A percentile compares a stretch with the other conserved stretches of the same genome.
Conservation (phyloP, 1,139 yeast genomes). For the Candida buenavistaensis region DNA sequence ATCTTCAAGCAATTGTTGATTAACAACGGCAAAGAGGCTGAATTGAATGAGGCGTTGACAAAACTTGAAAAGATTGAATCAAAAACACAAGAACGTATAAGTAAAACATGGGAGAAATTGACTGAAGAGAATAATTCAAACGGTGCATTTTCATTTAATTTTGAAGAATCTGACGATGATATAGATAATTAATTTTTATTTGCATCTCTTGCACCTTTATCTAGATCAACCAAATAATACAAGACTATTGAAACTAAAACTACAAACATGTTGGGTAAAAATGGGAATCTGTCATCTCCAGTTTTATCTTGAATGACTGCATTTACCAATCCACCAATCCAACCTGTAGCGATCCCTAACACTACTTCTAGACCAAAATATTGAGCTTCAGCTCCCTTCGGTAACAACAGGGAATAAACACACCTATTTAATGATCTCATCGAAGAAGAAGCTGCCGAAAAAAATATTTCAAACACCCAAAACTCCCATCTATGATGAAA, state of each 20-base stretch:
- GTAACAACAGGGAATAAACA: constrained; percentile 39
- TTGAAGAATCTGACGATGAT: constrained; percentile 27
- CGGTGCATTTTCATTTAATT: constrained; percentile 29
- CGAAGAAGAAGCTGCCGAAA: constrained; percentile 36
- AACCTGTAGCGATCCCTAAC: constrained; percentile 45
- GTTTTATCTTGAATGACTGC: constrained; percentile 45
- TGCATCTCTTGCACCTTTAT: constrained; percentile 34
- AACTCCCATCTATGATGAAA: constrained; percentile 47
- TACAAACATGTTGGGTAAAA: constrained; percentile 37
- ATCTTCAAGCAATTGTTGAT: constrained; percentile 50
- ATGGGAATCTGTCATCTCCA: constrained; percentile 39
- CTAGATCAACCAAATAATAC: constrained; percentile 30
- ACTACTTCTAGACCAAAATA: constrained; percentile 45
- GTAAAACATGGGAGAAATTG: constrained; percentile 26
- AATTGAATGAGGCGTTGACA: constrained; percentile 33
- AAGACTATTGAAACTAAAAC: constrained; percentile 26
- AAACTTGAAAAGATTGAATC: constrained; percentile 23
- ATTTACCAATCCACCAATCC: constrained; percentile 44
- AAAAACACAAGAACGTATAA: constrained; percentile 16
- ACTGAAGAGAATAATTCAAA: constrained; percentile 13
- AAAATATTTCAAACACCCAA: constrained; percentile 43
- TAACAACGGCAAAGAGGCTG: constrained; percentile 29
- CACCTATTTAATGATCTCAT: constrained; percentile 40
- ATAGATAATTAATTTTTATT: constrained; percentile 1
- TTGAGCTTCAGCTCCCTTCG: constrained; percentile 46